A percentile compares a stretch with the other conserved stretches of the same genome.
phyloP scores from a whole-genome alignment of 2,329 filamentous ascomycete species.

The Neonectria coccinea region DNA sequence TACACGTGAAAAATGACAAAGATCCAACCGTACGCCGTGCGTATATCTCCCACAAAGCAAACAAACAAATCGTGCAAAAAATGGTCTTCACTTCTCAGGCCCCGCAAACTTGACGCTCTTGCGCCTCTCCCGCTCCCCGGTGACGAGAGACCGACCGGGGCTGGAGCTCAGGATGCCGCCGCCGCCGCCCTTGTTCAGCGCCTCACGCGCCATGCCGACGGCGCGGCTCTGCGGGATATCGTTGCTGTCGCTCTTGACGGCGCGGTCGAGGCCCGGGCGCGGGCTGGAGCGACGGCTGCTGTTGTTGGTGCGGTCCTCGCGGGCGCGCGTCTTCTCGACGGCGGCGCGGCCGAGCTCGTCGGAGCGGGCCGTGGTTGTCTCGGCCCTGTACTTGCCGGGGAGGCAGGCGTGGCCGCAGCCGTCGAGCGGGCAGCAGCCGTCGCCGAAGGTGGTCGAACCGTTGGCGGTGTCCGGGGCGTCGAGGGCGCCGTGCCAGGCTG shows the following conservation, averaged over 20 bases:
- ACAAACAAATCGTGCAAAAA: neutral
- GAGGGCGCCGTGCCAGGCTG: constrained; percentile 66
- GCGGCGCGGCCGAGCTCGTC: constrained; percentile 66
- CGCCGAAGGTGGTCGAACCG: constrained; percentile 53
- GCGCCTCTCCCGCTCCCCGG: constrained; percentile 64
- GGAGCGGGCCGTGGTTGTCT: constrained; percentile 57
- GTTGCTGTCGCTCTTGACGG: constrained; percentile 59
- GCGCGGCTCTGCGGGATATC: constrained; percentile 70
- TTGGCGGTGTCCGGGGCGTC: constrained; percentile 32
- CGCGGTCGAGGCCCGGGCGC: constrained; percentile 38
- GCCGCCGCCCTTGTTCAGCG: constrained; percentile 53
- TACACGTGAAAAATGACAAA: constrained; percentile 4
- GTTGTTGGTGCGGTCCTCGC: constrained; percentile 43
- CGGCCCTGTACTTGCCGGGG: constrained; percentile 66
- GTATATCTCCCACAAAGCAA: neutral
- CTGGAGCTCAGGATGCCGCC: constrained; percentile 62
- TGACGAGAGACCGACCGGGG: constrained; percentile 54
- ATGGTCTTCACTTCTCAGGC: constrained; percentile 43
- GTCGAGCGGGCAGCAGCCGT: constrained; percentile 73
- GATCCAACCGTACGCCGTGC: constrained; percentile 16
- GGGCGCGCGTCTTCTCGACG: constrained; percentile 52
- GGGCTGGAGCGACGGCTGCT: constrained; percentile 48
- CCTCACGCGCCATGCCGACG: constrained; percentile 69
- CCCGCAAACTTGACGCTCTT: constrained; percentile 74
- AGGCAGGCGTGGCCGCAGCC: constrained; percentile 74